Evolutionary conservation across 306 rosid species (phyloP).

Genomic region (Albizia julibrissin): DNA sequence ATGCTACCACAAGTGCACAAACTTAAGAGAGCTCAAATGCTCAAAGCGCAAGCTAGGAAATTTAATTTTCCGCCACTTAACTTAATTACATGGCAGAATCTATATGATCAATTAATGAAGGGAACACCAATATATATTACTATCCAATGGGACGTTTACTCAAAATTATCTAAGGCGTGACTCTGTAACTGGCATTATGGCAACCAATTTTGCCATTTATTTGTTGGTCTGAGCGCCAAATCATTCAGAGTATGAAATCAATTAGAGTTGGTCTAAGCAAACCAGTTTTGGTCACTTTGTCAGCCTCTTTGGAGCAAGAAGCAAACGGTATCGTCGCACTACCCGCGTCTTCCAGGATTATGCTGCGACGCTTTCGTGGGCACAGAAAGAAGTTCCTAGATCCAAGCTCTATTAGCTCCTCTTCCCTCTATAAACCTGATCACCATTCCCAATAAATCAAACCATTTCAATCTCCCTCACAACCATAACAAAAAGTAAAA

Average conservation of each 20-base stretch:
- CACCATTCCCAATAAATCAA: background rate
- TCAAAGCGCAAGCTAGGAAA: background rate
- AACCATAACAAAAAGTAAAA: no score
- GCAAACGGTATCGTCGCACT: slow-evolving; percentile 37
- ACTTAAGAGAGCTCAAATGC: background rate
- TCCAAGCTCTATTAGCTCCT: slow-evolving; percentile 62
- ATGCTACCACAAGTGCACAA: no score
- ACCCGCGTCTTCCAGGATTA: background rate
- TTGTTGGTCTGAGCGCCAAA: background rate
- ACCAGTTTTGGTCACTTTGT: slow-evolving; percentile 38
- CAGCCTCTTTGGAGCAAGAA: slow-evolving; percentile 62
- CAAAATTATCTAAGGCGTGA: no score
- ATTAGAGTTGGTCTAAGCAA: slow-evolving; percentile 60
- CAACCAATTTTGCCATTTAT: no score
- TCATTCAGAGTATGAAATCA: slow-evolving; percentile 45
- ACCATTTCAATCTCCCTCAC: no score
- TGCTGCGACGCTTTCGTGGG: slow-evolving; percentile 19
- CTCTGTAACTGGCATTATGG: background rate
- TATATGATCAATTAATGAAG: background rate
- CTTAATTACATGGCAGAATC: background rate
- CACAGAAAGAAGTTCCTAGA: slow-evolving; percentile 83
- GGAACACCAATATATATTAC: background rate
- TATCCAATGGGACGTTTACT: background rate
- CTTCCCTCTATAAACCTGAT: slow-evolving; percentile 69
- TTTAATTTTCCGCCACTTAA: background rate